Base-by-base conservation (phyloP, 192 early-diverging fungal genomes). In the Backusella morwellensis region DNA sequence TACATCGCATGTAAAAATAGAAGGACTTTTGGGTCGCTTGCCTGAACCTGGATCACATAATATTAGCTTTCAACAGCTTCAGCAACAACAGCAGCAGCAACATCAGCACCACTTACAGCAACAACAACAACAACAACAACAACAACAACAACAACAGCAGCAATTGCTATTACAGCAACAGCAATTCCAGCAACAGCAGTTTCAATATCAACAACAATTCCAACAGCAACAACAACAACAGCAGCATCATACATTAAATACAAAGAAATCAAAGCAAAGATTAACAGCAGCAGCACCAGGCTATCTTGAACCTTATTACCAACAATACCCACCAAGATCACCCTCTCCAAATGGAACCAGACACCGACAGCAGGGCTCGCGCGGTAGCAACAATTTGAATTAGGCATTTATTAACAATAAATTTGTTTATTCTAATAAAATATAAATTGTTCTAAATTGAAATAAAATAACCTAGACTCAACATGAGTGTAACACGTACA, bases 31-130 rank as follows among this genome's bases (percentile, higher is more conserved):
- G 17, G 77, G 67, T 17, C 67, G 68, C 23, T 47, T 79, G 9
- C 77, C 77, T 56, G 77, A 79, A 66, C 68, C 77, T 6, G 77
- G 77, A 19, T 73, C 77, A 7, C 73, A 79, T 44, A 79, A 79
- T 26, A 63, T 79, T 21, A 74, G 66, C 40, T 79, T 79, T 35
- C 77, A 79, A 38, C 77, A 79, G 35, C 41, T 79, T n/a, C 77
- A 79, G 26, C 74, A 74, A 6, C 73, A 75, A 23, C 73, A 74
- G 1, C 38, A 44, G 2, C 70, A 72, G 0, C 70, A 26, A 72
- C n/a, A n/a, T n/a, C n/a, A n/a, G n/a, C n/a, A n/a, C n/a, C n/a
- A n/a, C n/a, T n/a, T n/a, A 11, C 73, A 63, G 1, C 73, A 66
- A 12, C 73, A 66, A 23, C 73, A 74, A 12, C 73, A 73, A 21